A percentile compares a stretch with the other conserved stretches of the same genome.
These are phyloP conservation scores for Aspergillus piperis DNA, from an alignment of 2,329 filamentous ascomycete species.

Conservation along the genomic window DNA sequence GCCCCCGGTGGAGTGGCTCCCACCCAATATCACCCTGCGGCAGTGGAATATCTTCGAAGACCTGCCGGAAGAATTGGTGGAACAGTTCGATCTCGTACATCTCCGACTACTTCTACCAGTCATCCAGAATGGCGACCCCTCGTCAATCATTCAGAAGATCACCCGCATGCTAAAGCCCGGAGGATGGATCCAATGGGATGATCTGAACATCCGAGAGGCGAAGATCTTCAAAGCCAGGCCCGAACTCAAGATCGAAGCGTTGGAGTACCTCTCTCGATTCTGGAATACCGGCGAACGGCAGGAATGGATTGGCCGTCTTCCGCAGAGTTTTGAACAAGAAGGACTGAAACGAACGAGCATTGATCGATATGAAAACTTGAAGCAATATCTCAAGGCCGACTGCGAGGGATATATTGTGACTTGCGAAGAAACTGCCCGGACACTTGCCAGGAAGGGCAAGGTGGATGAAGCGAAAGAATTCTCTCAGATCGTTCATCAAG, in stretches of 20 bases:
- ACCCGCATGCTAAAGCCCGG: conserved; percentile 9
- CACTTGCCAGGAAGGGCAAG: neutral
- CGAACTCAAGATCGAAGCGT: neutral
- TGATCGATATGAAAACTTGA: neutral
- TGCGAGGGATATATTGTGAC: neutral
- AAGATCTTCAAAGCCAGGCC: neutral
- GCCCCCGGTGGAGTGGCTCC: conserved; percentile 14
- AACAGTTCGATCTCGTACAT: conserved; percentile 29
- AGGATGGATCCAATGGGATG: conserved; percentile 15
- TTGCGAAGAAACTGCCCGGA: conserved; percentile 1
- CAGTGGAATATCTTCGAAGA: conserved; percentile 19
- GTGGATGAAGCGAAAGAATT: neutral
- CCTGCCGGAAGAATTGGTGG: conserved; percentile 16
- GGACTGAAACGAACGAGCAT: neutral
- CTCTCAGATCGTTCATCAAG: neutral
- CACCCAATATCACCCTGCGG: conserved; percentile 17
- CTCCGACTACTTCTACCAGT: conserved; percentile 15
- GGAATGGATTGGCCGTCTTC: conserved; percentile 8
- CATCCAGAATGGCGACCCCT: conserved; percentile 7
- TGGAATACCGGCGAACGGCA: conserved; percentile 3
- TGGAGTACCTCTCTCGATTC: conserved; percentile 5
- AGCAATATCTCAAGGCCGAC: neutral
- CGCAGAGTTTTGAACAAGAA: neutral
- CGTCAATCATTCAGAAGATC: conserved; percentile 4
- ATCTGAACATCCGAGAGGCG: neutral